A percentile compares a stretch with the other conserved stretches of the same genome.
These are phyloP conservation scores for Rhodotorula babjevae DNA, from an alignment of 768 basidiomycete genomes.

Conservation along the genomic window DNA sequence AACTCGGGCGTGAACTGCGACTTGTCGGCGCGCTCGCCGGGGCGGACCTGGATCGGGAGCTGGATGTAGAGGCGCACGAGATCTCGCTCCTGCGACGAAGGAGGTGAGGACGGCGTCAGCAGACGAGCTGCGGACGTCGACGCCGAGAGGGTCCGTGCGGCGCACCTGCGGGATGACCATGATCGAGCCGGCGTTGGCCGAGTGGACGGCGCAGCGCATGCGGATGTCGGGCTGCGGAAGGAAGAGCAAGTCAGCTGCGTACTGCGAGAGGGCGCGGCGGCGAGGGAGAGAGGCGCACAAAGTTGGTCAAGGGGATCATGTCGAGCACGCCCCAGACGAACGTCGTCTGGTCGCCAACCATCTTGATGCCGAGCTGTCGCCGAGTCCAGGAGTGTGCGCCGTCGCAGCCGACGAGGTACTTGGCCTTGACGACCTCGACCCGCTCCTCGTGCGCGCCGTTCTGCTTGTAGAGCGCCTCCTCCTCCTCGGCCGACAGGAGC, in stretches of 20 bases:
- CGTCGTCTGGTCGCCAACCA: constrained; percentile 73
- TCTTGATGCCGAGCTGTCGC: constrained; percentile 59
- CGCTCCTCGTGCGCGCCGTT: constrained; percentile 1
- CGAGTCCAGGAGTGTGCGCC: constrained; percentile 54
- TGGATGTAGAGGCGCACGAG: constrained; percentile 69
- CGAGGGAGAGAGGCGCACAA: constrained; percentile 42
- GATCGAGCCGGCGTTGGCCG: constrained; percentile 54
- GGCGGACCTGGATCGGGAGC: constrained; percentile 54
- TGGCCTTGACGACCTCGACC: constrained; percentile 50
- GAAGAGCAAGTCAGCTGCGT: no score
- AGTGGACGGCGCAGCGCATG: constrained; percentile 63
- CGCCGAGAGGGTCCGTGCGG: no score
- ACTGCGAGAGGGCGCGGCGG: no score
- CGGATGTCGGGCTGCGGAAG: constrained; percentile 60
- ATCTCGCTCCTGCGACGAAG: constrained; percentile 8
- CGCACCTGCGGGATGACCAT: constrained; percentile 61
- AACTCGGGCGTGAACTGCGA: constrained; percentile 53
- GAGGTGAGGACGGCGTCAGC: not conserved
- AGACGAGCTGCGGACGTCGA: not conserved
- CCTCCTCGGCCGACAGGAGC: constrained; percentile 38
- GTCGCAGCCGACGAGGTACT: constrained; percentile 72
- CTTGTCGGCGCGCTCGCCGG: constrained; percentile 57
- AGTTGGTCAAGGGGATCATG: constrained; percentile 64
- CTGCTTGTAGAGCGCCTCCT: constrained; percentile 37
- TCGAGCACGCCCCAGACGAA: constrained; percentile 81